Base-by-base conservation (phyloP, 345 rosid genomes). In the Syzygium oleosum region DNA sequence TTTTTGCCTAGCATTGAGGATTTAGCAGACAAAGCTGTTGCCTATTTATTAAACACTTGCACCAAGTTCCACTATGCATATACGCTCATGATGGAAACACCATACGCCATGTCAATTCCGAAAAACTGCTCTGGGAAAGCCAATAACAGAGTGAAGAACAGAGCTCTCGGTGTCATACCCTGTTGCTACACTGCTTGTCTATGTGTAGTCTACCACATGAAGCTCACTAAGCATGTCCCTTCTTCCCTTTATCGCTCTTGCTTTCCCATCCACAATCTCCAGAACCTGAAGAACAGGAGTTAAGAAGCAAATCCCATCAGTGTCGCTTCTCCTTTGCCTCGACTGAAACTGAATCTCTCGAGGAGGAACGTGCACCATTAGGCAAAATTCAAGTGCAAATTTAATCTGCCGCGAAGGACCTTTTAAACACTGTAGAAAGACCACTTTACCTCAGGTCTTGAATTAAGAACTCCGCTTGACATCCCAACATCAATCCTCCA, bases 401-500 rank as follows among this genome's bases (percentile, higher is more conserved):
- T 43, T 19, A 55, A 22, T 87, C 34, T 53, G 4, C 58, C 56
- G n/a, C 38, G 12, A 29, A 2, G 6, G 19, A 16, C 22, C 51
- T 31, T 85, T 29, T 58, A 84, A 63, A 16, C 38, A 12, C 59
- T 43, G 51, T 85, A 21, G 84, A 23, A 85, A 84, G 49, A 73
- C 49, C 19, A 51, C n/a, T 54, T 87, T 92, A 97, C 99, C 99
- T 97, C 99, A 25, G 98, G 99, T 89, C 96, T 95, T 88, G 98
- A 95, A 83, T 93, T 91, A 84, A 96, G 94, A 91, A 97, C 97
- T 86, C 99, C 99, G 89, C 97, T 93, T 49, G 99, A 97, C 99
- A 97, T 97, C 89, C 99, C 99, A 12, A 97, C 99, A 89, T 97
- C 99, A 84, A 97, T 78, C 34, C 98, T 91, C 99, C 99, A 97